phyloP scores from a whole-genome alignment of 345 rosid genomes.

The Rhizophora mangle region DNA sequence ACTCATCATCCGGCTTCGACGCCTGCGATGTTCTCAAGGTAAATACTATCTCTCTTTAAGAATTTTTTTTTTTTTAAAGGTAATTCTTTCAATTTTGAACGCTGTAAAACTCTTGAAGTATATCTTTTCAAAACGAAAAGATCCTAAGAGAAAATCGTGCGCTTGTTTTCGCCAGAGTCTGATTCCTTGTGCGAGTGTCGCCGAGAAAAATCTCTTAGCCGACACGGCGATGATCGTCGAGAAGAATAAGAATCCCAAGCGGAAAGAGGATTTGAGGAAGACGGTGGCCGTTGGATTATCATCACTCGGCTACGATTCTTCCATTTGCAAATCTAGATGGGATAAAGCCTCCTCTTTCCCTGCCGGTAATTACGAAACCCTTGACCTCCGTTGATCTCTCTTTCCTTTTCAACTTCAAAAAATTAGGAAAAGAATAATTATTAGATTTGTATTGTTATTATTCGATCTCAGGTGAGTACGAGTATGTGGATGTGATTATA shows the following conservation, averaged over 20 bases:
- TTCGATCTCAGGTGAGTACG: constrained; percentile 58
- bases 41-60: not conserved
- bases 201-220: constrained; percentile 73
- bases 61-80: no score
- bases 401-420: not conserved
- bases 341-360: constrained; percentile 67
- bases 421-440: not conserved
- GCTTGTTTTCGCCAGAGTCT: constrained; percentile 46
- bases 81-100: no score
- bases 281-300: constrained; percentile 55
- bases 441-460: not conserved
- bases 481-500: constrained; percentile 64
- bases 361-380: constrained; percentile 44
- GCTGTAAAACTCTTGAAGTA: no score
- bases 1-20: constrained; percentile 49
- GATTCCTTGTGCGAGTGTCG: constrained; percentile 62
- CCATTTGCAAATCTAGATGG: constrained; percentile 95
- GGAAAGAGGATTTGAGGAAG: constrained; percentile 70
- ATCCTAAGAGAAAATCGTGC: not conserved
- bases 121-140: no score
- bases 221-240: constrained; percentile 79
- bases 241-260: constrained; percentile 51
- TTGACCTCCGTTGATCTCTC: not conserved
- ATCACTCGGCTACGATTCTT: constrained; percentile 61
- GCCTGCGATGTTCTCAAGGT: constrained; percentile 72